Base-by-base conservation (phyloP, 805 yeast species). In the Kluyveromyces siamensis region DNA sequence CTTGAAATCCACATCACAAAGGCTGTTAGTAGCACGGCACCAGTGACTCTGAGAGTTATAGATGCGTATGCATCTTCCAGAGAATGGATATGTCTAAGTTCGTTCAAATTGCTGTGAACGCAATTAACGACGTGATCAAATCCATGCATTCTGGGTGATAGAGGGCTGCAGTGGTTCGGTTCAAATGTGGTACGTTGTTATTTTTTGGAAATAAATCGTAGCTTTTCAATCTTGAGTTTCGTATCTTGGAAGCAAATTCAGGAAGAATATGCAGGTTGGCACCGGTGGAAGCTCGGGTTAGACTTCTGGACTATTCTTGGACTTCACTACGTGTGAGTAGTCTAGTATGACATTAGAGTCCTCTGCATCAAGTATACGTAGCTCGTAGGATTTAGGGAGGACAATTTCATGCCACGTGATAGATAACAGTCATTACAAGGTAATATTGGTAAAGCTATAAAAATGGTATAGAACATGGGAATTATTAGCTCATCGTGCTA, bases 11-110 rank as follows among this genome's bases (percentile, higher is more conserved):
- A 43, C 16, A 43, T 8, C 25, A 43, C 45, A 13, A 43, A 19
- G 18, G 45, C 39, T 19, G 45, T 43, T 16, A 43, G 27, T n/a
- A 43, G 25, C 14, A 43, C 36, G 4, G 36, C 36, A 35, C 45
- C 45, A 11, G 45, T n/a, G 13, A 43, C 45, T 36, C 45, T 43
- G 16, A 43, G 27, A n/a, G 45, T 35, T 11, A 43, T 16, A 4
- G 45, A 43, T 17, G 27, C n/a, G 39, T 43, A 43, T 6, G 45
- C 45, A 43, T 43, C 45, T 43, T 43, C 45, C 14, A 43, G 17
- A 16, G 45, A 30, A 10, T 19, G 38, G 16, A 43, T 35, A 16
- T 38, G 8, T 36, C n/a, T 33, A 21, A 43, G 18, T 6, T 43
- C 30, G 25, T 14, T 33, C 35, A 41, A 41, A 25, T 18, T 30